phyloP scores from a whole-genome alignment of 2,329 filamentous ascomycete species.

The Fulvia fulva region DNA sequence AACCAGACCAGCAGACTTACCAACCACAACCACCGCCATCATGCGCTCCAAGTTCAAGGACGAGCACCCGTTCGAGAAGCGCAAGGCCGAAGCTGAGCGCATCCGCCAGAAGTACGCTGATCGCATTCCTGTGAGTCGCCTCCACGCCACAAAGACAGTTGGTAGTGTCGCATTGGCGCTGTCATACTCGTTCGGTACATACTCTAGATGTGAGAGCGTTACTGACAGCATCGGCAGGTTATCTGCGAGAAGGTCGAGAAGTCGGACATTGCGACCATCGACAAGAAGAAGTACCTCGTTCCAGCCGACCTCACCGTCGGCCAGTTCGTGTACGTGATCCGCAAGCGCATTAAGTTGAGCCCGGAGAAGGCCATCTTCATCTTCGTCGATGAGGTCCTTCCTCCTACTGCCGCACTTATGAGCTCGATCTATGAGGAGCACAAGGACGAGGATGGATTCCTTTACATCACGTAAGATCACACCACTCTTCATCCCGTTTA shows the following conservation, averaged over 20 bases:
- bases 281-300: slow-evolving; percentile 99
- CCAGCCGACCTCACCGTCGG: slow-evolving; percentile 96
- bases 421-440: slow-evolving; percentile 99
- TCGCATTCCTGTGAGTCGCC: slow-evolving; percentile 82
- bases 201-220: background rate
- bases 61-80: slow-evolving; percentile 99
- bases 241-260: slow-evolving; percentile 99
- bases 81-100: slow-evolving; percentile 98
- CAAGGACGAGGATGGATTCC: slow-evolving; percentile 82
- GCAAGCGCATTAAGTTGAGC: slow-evolving; percentile 98
- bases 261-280: slow-evolving; percentile 97
- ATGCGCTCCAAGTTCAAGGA: slow-evolving; percentile 99
- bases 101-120: slow-evolving; percentile 99
- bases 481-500: no score
- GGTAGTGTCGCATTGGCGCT: background rate
- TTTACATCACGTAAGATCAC: slow-evolving; percentile 82
- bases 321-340: slow-evolving; percentile 99
- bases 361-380: slow-evolving; percentile 99
- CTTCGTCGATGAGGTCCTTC: slow-evolving; percentile 97
- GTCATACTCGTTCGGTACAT: background rate
- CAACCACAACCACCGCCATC: slow-evolving; percentile 44
- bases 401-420: slow-evolving; percentile 95
- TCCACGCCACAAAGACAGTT: slow-evolving; percentile 2
- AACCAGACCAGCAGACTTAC: slow-evolving; percentile 5
- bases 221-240: slow-evolving; percentile 57